Conservation (phyloP, 768 basidiomycete genomes). For the Basidioascus undulatus region DNA sequence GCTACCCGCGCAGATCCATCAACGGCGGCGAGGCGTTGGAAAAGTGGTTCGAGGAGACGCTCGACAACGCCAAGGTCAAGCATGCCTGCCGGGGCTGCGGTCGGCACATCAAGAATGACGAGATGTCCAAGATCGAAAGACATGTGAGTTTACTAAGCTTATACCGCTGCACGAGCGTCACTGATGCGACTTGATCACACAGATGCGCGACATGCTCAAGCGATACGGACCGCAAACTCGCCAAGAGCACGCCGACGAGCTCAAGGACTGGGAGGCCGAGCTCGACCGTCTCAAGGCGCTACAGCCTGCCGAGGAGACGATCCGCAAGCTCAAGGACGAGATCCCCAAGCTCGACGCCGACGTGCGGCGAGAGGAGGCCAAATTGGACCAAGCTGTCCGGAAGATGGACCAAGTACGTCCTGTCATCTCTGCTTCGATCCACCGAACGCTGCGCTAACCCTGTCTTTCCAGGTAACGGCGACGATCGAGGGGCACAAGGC, state of each 20-base stretch:
- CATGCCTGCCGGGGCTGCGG: slow-evolving; percentile 56
- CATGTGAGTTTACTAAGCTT: slow-evolving; percentile 26
- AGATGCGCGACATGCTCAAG: not conserved
- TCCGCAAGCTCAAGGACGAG: slow-evolving; percentile 35
- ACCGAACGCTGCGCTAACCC: not conserved
- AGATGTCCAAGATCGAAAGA: slow-evolving; percentile 38
- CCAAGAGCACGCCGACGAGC: slow-evolving; percentile 24
- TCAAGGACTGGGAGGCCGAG: slow-evolving; percentile 36
- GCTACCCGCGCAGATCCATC: too few relatives aligned
- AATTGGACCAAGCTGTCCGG: too few relatives aligned
- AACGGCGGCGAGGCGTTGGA: slow-evolving; percentile 7
- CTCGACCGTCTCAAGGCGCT: slow-evolving; percentile 33
- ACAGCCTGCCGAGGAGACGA: slow-evolving; percentile 30
- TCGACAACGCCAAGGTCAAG: slow-evolving; percentile 34
- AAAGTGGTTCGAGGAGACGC: slow-evolving; percentile 26
- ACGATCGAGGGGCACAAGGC: slow-evolving; percentile 30
- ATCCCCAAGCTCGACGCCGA: slow-evolving; percentile 25
- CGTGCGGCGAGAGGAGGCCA: too few relatives aligned
- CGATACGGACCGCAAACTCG: not conserved
- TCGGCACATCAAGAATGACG: slow-evolving; percentile 33
- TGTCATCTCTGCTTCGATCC: too few relatives aligned
- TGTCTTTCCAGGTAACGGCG: slow-evolving; percentile 25
- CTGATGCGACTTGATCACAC: not conserved
- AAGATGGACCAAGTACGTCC: too few relatives aligned
- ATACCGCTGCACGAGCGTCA: not conserved